Evolutionary conservation across 345 rosid genomes (phyloP).

Genomic region (Reutealis trisperma): DNA sequence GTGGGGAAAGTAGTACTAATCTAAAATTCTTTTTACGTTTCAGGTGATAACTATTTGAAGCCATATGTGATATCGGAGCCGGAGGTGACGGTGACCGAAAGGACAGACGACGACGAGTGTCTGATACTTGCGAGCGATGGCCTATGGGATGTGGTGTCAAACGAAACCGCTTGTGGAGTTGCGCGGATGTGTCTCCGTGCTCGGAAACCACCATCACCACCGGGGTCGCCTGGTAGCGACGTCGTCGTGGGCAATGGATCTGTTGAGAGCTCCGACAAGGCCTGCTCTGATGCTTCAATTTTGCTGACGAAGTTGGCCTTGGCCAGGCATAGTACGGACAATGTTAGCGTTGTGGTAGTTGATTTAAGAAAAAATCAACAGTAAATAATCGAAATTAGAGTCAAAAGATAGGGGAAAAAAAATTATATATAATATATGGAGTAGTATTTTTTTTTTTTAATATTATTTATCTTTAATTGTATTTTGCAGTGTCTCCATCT

Average conservation of each 20-base stretch:
- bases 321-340: constrained; percentile 73
- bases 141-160: constrained; percentile 90
- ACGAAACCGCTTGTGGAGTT: constrained; percentile 72
- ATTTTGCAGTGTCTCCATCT: constrained; percentile 2
- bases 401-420: not conserved
- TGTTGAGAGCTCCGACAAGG: constrained; percentile 50
- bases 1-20: not conserved
- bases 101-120: constrained; percentile 75
- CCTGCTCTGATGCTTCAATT: constrained; percentile 72
- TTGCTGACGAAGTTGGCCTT: constrained; percentile 83
- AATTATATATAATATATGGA: not conserved
- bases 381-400: not conserved
- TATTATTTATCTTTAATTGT: constrained; percentile 9
- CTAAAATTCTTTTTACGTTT: not conserved
- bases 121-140: constrained; percentile 84
- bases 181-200: constrained; percentile 63
- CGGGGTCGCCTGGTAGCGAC: constrained; percentile 26
- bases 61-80: constrained; percentile 87
- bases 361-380: constrained; percentile 55
- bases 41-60: constrained; percentile 85
- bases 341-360: constrained; percentile 81
- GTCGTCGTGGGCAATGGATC: constrained; percentile 22
- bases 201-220: constrained; percentile 26
- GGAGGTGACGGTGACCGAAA: constrained; percentile 64
- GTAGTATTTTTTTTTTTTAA: not conserved